Base-by-base conservation (phyloP, 2,329 filamentous ascomycete genomes). In the Purpureocillium takamizusanense region DNA sequence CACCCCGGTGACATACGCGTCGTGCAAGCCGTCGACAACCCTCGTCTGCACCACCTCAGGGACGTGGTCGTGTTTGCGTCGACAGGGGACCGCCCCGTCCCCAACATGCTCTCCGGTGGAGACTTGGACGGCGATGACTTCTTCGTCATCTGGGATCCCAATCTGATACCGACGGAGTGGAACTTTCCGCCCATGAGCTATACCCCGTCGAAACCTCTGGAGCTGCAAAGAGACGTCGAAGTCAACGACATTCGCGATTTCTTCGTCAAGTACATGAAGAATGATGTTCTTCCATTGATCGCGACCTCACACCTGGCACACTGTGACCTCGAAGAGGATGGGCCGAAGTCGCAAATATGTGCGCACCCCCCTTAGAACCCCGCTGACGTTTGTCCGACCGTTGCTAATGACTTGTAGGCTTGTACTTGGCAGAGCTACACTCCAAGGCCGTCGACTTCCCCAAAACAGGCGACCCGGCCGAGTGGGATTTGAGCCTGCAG, bases 41-140 rank as follows among this genome's bases (percentile, higher is more conserved):
- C 79, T 1, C 65, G 66, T n/a, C 66, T 98, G 4, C 75, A 70
- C 33, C 86, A 95, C 51, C 69, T 95, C 4, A 81, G 76, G 40
- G 81, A 97, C 53, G 85, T 94, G 1, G 81, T 97, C 1, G 88
- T 97, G 0, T 82, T 98, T 35, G 86, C 92, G 1, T 78, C 85
- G 28, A 81, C 68, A 0, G 90, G 90, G 0, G 87, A 95, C 52
- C 72, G 83, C 13, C 87, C 94, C 45, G 65, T 98, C 16, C 79
- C 89, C 1, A 88, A 84, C 51, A 97, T 97, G 90, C 88, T 92
- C 46, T 95, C 92, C 4, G 92, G 92, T 2, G 92, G 92, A 0
- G 92, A 98, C 53, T 72, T 98, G 0, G 92, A 98, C 53, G 92
- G 92, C 0, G 92, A 98, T 51, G 92, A 98, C 54, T 98, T 88